A percentile compares a stretch with the other conserved stretches of the same genome.
Evolutionary conservation across 1,284 basidiomycete species (phyloP).

Genomic region (Austroboletus rostrupii): DNA sequence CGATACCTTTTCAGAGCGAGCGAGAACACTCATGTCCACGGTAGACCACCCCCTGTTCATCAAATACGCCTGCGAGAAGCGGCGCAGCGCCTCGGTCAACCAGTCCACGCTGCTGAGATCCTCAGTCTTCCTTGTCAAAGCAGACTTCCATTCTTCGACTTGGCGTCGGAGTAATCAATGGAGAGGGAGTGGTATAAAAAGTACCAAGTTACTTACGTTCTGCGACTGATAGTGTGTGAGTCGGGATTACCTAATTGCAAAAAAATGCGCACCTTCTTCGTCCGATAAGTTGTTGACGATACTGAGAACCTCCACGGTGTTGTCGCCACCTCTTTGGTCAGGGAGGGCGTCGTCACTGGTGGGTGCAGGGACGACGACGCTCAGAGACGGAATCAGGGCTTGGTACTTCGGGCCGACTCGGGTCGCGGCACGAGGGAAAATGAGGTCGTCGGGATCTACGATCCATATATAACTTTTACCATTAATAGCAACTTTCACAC

Average conservation of each 20-base stretch:
- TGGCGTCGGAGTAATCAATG: constrained; percentile 13
- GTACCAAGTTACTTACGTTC: constrained; percentile 25
- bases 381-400: constrained; percentile 51
- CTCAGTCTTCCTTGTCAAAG: constrained; percentile 47
- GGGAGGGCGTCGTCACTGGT: constrained; percentile 31
- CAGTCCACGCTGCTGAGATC: constrained; percentile 66
- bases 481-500: constrained; percentile 26
- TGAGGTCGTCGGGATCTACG: constrained; percentile 87
- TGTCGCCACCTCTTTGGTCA: constrained; percentile 70
- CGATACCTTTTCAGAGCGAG: constrained; percentile 57
- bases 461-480: constrained; percentile 22
- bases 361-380: constrained; percentile 26
- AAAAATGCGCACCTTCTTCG: constrained; percentile 53
- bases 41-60: constrained; percentile 51
- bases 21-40: constrained; percentile 59
- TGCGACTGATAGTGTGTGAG: constrained; percentile 18
- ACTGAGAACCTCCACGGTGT: constrained; percentile 69
- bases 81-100: constrained; percentile 67
- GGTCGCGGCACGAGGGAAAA: constrained; percentile 88
- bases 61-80: constrained; percentile 61
- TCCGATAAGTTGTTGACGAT: constrained; percentile 58
- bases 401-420: constrained; percentile 88
- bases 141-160: constrained; percentile 62
- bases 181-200: background rate
- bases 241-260: constrained; percentile 14